phyloP scores from a whole-genome alignment of 1,284 basidiomycete species.

The Porodaedalea pini region DNA sequence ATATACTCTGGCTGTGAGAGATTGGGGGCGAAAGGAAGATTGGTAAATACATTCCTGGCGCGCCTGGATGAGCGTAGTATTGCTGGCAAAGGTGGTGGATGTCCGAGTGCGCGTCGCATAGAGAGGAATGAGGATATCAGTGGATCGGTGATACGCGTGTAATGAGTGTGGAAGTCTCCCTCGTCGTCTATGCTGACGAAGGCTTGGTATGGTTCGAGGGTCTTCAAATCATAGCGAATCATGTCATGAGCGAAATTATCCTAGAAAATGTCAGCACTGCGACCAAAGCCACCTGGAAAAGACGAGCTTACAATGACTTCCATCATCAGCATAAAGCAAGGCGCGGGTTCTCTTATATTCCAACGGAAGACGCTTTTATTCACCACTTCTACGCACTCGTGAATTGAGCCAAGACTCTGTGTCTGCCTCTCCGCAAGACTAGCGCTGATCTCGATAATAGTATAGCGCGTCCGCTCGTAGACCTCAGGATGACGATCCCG shows the following conservation, averaged over 20 bases:
- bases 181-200: slow-evolving; percentile 76
- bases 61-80: slow-evolving; percentile 52
- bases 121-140: slow-evolving; percentile 73
- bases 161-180: slow-evolving; percentile 86
- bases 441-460: slow-evolving; percentile 90
- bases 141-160: slow-evolving; percentile 83
- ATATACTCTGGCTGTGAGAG: slow-evolving; percentile 88
- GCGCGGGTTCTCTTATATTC: slow-evolving; percentile 71
- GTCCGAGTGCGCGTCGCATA: slow-evolving; percentile 54
- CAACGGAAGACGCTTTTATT: slow-evolving; percentile 90
- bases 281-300: not conserved
- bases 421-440: slow-evolving; percentile 75
- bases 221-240: slow-evolving; percentile 82
- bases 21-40: slow-evolving; percentile 88
- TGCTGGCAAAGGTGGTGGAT: slow-evolving; percentile 53
- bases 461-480: slow-evolving; percentile 86
- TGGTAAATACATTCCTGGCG: slow-evolving; percentile 60
- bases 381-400: slow-evolving; percentile 67
- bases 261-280: slow-evolving; percentile 35
- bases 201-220: slow-evolving; percentile 80
- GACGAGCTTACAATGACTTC: slow-evolving; percentile 83
- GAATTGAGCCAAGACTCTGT: slow-evolving; percentile 50
- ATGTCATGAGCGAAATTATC: slow-evolving; percentile 98
- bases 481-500: slow-evolving; percentile 82
- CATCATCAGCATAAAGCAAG: slow-evolving; percentile 91